These are phyloP conservation scores for Trypanosoma scelopori DNA, from an alignment of 208 protist genomes.

Conservation along the genomic window DNA sequence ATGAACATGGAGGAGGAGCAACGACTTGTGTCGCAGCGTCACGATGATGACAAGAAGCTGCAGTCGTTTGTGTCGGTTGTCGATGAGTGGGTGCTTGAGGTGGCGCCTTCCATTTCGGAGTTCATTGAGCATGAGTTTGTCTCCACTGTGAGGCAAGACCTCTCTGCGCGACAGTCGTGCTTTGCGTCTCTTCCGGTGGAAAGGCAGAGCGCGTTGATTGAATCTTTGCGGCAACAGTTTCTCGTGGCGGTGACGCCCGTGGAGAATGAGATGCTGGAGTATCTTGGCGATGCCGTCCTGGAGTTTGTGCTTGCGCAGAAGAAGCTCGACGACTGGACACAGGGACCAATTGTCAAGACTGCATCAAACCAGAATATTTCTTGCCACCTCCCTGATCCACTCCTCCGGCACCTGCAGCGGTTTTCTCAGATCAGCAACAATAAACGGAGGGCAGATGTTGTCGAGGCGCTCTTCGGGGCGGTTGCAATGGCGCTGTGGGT, in stretches of 20 bases:
- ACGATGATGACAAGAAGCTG: neutral
- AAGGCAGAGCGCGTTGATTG: conserved; percentile 2
- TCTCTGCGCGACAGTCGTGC: neutral
- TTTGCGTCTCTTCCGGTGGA: neutral
- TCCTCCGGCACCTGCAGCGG: conserved; percentile 31
- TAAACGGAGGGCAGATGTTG: conserved; percentile 48
- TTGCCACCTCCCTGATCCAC: conserved; percentile 20
- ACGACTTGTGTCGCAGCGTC: neutral
- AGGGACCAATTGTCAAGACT: conserved; percentile 22
- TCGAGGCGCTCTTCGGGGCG: conserved; percentile 56
- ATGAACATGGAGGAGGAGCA: neutral
- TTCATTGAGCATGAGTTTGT: conserved; percentile 25
- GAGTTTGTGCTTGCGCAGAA: conserved; percentile 35
- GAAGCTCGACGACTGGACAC: conserved; percentile 24
- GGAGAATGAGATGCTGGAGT: conserved; percentile 40
- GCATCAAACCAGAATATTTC: conserved; percentile 31
- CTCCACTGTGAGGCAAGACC: conserved; percentile 6
- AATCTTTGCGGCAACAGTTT: conserved; percentile 29
- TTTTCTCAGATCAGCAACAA: conserved; percentile 26
- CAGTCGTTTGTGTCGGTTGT: neutral
- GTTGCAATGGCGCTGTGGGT: conserved; percentile 49
- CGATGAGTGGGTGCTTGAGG: conserved; percentile 11
- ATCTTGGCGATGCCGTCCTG: conserved; percentile 51
- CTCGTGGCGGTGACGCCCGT: conserved; percentile 26
- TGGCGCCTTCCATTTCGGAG: neutral